Evolutionary conservation across 2,329 filamentous ascomycete species (phyloP).

Genomic region (Fusarium keratoplasticum): DNA sequence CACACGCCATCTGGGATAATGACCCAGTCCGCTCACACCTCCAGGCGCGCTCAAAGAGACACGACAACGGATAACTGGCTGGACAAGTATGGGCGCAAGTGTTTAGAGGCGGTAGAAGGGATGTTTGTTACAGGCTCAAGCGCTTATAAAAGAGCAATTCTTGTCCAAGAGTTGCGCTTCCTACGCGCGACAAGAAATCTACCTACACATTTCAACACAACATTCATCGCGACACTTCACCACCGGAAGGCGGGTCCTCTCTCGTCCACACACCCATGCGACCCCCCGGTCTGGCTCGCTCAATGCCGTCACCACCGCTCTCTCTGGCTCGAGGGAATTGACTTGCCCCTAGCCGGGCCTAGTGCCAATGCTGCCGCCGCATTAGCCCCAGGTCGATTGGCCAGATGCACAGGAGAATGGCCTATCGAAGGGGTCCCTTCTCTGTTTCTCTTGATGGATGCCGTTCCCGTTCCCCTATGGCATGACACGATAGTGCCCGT

Average conservation of each 20-base stretch:
- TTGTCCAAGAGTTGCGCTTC: background rate
- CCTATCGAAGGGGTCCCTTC: constrained; percentile 7
- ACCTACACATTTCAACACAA: background rate
- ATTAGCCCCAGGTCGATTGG: constrained; percentile 38
- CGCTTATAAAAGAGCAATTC: background rate
- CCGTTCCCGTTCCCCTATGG: background rate
- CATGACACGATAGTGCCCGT: background rate
- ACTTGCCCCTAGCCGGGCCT: constrained; percentile 25
- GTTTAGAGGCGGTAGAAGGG: background rate
- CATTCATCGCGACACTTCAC: background rate
- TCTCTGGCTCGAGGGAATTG: constrained; percentile 17
- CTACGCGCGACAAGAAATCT: background rate
- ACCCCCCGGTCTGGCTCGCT: constrained; percentile 17
- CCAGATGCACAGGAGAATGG: constrained; percentile 29
- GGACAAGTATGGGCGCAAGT: background rate
- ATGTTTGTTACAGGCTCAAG: background rate
- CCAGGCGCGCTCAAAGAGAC: constrained; percentile 8
- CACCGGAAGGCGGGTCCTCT: background rate
- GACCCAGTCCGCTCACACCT: constrained; percentile 37
- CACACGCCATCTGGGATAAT: constrained; percentile 21
- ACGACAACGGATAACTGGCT: background rate
- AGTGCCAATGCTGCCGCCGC: constrained; percentile 32
- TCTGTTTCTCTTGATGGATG: background rate
- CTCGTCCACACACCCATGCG: background rate
- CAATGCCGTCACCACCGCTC: constrained; percentile 35